Evolutionary conservation across 148 eudicot genomes (phyloP).

Genomic region (Euryodendron excelsum): DNA sequence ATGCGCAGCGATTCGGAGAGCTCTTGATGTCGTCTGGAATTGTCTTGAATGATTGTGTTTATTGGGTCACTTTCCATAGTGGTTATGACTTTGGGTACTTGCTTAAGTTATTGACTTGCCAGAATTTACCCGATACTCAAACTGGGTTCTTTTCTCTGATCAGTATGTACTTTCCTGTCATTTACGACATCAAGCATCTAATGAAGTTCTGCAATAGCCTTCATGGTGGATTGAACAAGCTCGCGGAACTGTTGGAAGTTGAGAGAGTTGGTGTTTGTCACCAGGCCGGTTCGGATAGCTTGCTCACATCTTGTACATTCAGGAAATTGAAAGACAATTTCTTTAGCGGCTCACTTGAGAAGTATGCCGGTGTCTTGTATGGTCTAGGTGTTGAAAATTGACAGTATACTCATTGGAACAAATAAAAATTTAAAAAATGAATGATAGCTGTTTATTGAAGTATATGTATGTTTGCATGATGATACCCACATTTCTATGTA

Average conservation of each 20-base stretch:
- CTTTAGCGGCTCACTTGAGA: slow-evolving; percentile 53
- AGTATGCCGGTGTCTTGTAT: slow-evolving; percentile 56
- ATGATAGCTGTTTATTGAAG: neutral
- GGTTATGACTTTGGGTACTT: slow-evolving; percentile 59
- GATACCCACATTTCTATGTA: slow-evolving; percentile 14
- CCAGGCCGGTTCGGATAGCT: slow-evolving; percentile 63
- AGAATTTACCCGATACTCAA: slow-evolving; percentile 45
- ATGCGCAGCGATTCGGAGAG: slow-evolving; percentile 48
- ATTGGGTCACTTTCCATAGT: slow-evolving; percentile 59
- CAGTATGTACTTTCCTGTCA: slow-evolving; percentile 37
- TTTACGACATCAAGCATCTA: slow-evolving; percentile 55
- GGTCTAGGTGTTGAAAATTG: slow-evolving; percentile 54
- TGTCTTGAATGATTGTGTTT: slow-evolving; percentile 43
- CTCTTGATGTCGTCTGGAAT: slow-evolving; percentile 57
- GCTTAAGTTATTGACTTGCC: slow-evolving; percentile 49
- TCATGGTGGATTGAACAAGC: slow-evolving; percentile 57
- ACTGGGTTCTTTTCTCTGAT: slow-evolving; percentile 25
- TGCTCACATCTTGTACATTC: slow-evolving; percentile 59
- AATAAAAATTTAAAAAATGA: neutral
- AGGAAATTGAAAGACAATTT: slow-evolving; percentile 53
- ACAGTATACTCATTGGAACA: slow-evolving; percentile 19
- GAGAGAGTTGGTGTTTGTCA: slow-evolving; percentile 55
- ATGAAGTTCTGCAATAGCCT: slow-evolving; percentile 56
- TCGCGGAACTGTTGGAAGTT: slow-evolving; percentile 55
- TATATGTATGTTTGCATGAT: slow-evolving; percentile 3